Percentiles rank a stretch among this genome's conserved stretches.
These are phyloP conservation scores for Erigeron philadelphicus DNA, from an alignment of 140 eudicot genomes.

Conservation along the genomic window DNA sequence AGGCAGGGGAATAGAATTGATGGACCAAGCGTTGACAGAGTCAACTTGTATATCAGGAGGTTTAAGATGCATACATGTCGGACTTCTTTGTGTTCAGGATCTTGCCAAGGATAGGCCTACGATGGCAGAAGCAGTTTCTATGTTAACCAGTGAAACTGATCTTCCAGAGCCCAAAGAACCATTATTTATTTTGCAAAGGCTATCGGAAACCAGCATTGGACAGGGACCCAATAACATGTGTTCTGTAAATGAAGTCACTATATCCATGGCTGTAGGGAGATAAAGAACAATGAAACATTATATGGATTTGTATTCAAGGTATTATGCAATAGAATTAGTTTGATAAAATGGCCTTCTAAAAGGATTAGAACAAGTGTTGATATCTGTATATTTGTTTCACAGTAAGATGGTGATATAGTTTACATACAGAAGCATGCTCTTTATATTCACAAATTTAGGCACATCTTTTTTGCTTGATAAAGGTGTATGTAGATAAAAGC, in stretches of 20 bases:
- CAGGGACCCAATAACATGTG: not conserved
- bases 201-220: not conserved
- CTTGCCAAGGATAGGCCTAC: conserved; percentile 31
- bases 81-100: conserved; percentile 39
- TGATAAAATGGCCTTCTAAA: not conserved
- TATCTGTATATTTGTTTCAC: not conserved
- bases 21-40: conserved; percentile 17
- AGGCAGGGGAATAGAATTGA: conserved; percentile 22
- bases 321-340: too few relatives aligned
- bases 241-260: conserved; percentile 15
- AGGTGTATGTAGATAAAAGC: conserved; percentile 2
- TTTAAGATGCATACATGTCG: conserved; percentile 33
- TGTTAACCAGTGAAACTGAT: conserved; percentile 26
- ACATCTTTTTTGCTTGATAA: conserved; percentile 3
- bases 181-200: conserved; percentile 25
- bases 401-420: not conserved
- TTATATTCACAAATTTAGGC: not conserved
- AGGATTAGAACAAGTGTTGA: not conserved
- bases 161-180: conserved; percentile 34
- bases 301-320: conserved; percentile 3
- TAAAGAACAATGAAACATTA: not conserved
- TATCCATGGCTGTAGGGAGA: conserved; percentile 26
- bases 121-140: conserved; percentile 25
- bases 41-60: conserved; percentile 5
- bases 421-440: not conserved